A percentile compares a stretch with the other conserved stretches of the same genome.
Conservation (phyloP, 1,139 yeast genomes). For the Yamadazyma songkhlaensis region DNA sequence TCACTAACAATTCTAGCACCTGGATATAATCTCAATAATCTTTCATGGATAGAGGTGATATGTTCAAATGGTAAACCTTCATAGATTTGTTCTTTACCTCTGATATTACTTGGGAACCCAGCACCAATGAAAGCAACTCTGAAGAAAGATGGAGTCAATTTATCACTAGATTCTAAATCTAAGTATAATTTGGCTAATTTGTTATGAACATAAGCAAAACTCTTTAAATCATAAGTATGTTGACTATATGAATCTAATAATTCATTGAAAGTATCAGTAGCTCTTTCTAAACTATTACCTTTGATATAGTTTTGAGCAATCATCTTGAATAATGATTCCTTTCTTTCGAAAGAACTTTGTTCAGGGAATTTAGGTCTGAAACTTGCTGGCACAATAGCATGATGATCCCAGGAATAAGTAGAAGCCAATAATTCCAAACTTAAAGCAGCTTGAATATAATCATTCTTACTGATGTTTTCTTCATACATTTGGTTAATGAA, state of each 20-base stretch:
- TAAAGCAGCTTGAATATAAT: conserved; percentile 79
- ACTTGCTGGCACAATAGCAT: conserved; percentile 53
- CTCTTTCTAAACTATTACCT: conserved; percentile 76
- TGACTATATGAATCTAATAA: conserved; percentile 72
- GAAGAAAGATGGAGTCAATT: conserved; percentile 75
- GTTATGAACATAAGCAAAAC: conserved; percentile 71
- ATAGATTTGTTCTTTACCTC: conserved; percentile 76
- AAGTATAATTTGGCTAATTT: conserved; percentile 67
- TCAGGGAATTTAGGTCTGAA: conserved; percentile 71
- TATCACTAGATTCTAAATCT: conserved; percentile 67
- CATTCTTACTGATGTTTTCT: conserved; percentile 56
- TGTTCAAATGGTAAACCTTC: conserved; percentile 90
- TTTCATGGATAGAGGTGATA: conserved; percentile 76
- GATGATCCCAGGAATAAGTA: conserved; percentile 75
- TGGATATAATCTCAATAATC: conserved; percentile 72
- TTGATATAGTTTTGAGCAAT: conserved; percentile 70
- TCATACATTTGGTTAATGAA: conserved; percentile 76
- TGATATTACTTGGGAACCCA: conserved; percentile 76
- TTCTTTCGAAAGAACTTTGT: conserved; percentile 79
- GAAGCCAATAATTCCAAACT: conserved; percentile 75
- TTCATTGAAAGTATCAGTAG: conserved; percentile 75
- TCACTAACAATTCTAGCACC: conserved; percentile 74
- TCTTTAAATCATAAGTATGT: conserved; percentile 71
- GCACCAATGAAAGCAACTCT: conserved; percentile 78
- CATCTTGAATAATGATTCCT: conserved; percentile 67